Evolutionary conservation across 306 rosid species (phyloP).

Genomic region (Argentina anserina): DNA sequence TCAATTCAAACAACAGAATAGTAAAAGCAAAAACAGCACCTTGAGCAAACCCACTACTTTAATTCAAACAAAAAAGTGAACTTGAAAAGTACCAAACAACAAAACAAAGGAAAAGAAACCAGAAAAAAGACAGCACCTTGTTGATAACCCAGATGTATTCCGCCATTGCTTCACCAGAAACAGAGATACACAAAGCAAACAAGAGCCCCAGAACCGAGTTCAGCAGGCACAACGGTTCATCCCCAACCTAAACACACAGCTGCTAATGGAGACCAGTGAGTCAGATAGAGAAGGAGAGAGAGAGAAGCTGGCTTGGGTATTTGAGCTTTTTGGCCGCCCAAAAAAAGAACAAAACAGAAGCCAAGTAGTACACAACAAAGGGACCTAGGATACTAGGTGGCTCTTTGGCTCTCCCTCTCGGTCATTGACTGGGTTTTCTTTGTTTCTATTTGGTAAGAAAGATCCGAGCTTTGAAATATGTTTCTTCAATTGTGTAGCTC

Average conservation of each 20-base stretch:
- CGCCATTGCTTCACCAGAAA: slow-evolving; percentile 47
- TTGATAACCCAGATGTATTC: slow-evolving; percentile 55
- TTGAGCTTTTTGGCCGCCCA: slow-evolving; percentile 23
- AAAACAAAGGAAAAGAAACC: not conserved
- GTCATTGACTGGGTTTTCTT: not conserved
- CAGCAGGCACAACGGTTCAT: slow-evolving; percentile 11
- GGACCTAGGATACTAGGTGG: not conserved
- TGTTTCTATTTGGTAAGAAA: not conserved
- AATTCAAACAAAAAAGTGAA: slow-evolving; percentile 16
- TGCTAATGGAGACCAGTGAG: not conserved
- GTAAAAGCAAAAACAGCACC: not conserved
- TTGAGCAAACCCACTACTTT: slow-evolving; percentile 18
- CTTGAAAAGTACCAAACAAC: not conserved
- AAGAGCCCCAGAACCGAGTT: slow-evolving; percentile 2
- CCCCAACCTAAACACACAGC: not conserved
- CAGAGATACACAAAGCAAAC: slow-evolving; percentile 11
- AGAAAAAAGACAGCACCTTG: slow-evolving; percentile 50
- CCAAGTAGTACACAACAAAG: not conserved
- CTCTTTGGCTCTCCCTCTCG: not conserved
- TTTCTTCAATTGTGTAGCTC: not conserved
- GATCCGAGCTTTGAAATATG: not conserved
- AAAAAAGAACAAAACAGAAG: slow-evolving; percentile 23
- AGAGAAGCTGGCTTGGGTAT: slow-evolving; percentile 23
- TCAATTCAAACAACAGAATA: slow-evolving; percentile 3
- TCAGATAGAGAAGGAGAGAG: slow-evolving; percentile 8